phyloP scores from a whole-genome alignment of 352 stramenopile genomes.

The Pythium phragmitis region DNA sequence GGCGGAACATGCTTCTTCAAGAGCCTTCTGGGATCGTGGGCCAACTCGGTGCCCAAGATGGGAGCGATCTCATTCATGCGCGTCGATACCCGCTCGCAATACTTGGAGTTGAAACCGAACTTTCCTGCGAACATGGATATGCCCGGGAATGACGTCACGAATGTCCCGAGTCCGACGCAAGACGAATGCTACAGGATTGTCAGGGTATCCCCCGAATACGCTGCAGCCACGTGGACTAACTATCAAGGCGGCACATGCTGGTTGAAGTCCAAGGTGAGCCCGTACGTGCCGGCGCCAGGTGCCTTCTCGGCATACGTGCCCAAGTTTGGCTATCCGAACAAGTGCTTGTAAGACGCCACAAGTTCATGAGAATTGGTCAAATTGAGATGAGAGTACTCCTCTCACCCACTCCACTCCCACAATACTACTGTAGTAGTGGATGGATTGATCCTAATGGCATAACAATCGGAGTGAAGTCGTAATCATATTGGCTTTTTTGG shows the following conservation, averaged over 20 bases:
- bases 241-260: not conserved
- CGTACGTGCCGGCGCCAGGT: not conserved
- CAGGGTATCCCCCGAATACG: not conserved
- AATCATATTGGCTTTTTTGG: too few species aligned
- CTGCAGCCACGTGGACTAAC: not conserved
- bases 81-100: not conserved
- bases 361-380: too few species aligned
- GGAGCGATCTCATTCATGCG: slow-evolving; percentile 11
- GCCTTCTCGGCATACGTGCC: not conserved
- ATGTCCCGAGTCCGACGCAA: not conserved
- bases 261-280: too few species aligned
- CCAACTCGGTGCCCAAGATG: not conserved
- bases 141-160: not conserved
- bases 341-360: not conserved
- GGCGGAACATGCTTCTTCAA: slow-evolving; percentile 14
- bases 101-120: slow-evolving; percentile 16
- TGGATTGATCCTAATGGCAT: too few species aligned
- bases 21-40: not conserved
- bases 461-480: too few species aligned
- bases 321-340: not conserved
- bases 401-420: too few species aligned
- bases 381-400: too few species aligned
- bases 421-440: too few species aligned
- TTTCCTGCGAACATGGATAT: slow-evolving; percentile 37
- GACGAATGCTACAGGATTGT: not conserved